Evolutionary conservation across 306 rosid genomes (phyloP), one percentile per base, ranked within the genome.

Genomic region (Betula pendula): DNA sequence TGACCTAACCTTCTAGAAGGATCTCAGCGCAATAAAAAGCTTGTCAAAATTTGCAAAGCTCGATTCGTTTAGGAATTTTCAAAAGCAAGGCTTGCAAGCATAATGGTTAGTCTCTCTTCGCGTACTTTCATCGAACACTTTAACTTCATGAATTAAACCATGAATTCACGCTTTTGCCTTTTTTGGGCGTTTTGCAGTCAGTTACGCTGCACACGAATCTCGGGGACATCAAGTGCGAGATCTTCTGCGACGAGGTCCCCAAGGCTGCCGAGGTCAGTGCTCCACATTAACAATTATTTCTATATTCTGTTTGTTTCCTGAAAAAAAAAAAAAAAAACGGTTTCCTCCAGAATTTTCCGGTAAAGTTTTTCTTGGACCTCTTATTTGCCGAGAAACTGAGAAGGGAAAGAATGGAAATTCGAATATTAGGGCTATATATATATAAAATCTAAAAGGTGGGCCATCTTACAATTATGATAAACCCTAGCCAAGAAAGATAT

Each of bases 161-260:
- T 22, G 25, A 11, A 12, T 56, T 53, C 50, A 6, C 58, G 16
- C 38, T 75, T 42, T 56, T 6, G n/a, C 10, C 2, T 11, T 5
- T 40, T 7, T 22, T 50, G 3, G 31, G 43, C 35, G 65, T 76
- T 22, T 77, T 67, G 75, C 87, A 92, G 97, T 83, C 96, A 22
- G 93, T 95, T 56, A 95, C 98, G 80, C 82, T 95, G 60, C 97
- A 92, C 85, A 95, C 98, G 22, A 95, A 95, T 83, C 96, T 92
- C 20, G 98, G 97, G 14, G 97, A 95, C 74, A 88, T 95, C 84
- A 92, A 95, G 82, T 95, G 98, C 80, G 97, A 92, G 85, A 87
- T 90, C 83, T 95, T 86, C 77, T 90, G 98, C 81, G 97, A 95
- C 63, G 97, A 92, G 82, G 97, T 95, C 9, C 92, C 96, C 20